Evolutionary conservation across 1,139 yeast genomes (phyloP).

Genomic region (Hemisphaericaspora subhashii): DNA sequence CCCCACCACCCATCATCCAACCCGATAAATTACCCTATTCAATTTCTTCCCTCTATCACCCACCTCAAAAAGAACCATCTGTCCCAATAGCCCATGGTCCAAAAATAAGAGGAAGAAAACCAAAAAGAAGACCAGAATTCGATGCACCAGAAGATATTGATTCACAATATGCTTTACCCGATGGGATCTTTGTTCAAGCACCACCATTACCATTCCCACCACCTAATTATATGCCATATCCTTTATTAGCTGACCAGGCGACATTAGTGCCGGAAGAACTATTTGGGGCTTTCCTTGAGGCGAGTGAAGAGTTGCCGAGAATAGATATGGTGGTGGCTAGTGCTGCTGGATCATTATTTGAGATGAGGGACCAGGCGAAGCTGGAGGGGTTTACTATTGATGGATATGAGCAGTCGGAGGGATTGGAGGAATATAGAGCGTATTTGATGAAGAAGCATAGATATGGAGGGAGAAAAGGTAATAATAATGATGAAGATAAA

Average conservation of each 20-base stretch:
- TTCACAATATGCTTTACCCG: slow-evolving; percentile 4
- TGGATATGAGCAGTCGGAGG: slow-evolving; percentile 11
- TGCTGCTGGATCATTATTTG: slow-evolving; percentile 49
- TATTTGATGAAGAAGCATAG: not conserved
- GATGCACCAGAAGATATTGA: slow-evolving; percentile 1
- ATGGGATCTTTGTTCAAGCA: slow-evolving; percentile 23
- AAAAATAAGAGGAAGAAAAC: slow-evolving; percentile 7
- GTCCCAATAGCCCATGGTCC: not conserved
- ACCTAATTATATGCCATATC: slow-evolving; percentile 50
- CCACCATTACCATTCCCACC: slow-evolving; percentile 53
- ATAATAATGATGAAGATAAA: slow-evolving; percentile 2
- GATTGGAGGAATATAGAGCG: not conserved
- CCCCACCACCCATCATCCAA: slow-evolving; percentile 43
- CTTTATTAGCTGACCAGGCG: slow-evolving; percentile 38
- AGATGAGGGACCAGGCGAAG: slow-evolving; percentile 34
- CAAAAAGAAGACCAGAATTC: slow-evolving; percentile 5
- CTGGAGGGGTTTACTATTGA: slow-evolving; percentile 32
- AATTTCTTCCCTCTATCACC: slow-evolving; percentile 13
- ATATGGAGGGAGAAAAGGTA: slow-evolving; percentile 1
- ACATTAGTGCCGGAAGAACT: slow-evolving; percentile 39
- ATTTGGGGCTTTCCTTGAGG: slow-evolving; percentile 37
- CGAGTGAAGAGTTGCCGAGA: slow-evolving; percentile 39
- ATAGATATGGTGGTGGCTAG: slow-evolving; percentile 51
- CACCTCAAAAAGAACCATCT: not conserved
- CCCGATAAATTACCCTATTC: slow-evolving; percentile 26